A percentile compares a stretch with the other conserved stretches of the same genome.
These are phyloP conservation scores for Paraphaeosphaeria minitans DNA, from an alignment of 2,329 filamentous ascomycete genomes.

Conservation along the genomic window DNA sequence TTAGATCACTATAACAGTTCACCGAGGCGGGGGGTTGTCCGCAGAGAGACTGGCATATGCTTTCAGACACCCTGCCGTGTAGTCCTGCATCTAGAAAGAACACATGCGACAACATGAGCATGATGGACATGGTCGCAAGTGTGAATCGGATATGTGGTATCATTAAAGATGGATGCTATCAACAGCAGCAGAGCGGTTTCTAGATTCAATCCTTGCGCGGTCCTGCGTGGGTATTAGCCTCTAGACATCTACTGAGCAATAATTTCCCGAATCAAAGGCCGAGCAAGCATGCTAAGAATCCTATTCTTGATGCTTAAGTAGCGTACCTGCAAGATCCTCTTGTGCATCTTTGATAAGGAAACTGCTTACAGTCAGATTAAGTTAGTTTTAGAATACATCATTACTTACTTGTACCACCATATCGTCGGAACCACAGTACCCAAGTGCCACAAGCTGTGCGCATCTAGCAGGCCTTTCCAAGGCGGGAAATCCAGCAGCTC, in stretches of 20 bases:
- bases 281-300: neutral
- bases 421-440: slow-evolving; percentile 87
- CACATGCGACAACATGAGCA: neutral
- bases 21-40: neutral
- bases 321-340: slow-evolving; percentile 75
- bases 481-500: slow-evolving; percentile 95
- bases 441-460: slow-evolving; percentile 94
- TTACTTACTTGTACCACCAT: slow-evolving; percentile 90
- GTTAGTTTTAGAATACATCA: slow-evolving; percentile 13
- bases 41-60: neutral
- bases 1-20: neutral
- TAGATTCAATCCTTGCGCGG: slow-evolving; percentile 1
- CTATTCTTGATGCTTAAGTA: slow-evolving; percentile 67
- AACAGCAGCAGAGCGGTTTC: neutral
- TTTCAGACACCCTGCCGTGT: neutral
- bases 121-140: neutral
- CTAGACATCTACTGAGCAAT: neutral
- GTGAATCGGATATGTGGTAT: neutral
- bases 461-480: slow-evolving; percentile 80
- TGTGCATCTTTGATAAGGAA: slow-evolving; percentile 86
- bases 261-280: neutral
- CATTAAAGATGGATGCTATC: neutral
- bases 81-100: neutral
- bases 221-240: neutral
- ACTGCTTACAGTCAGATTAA: slow-evolving; percentile 53